Conservation (phyloP, 108 stramenopile genomes). For the Cylindrotheca closterium region DNA sequence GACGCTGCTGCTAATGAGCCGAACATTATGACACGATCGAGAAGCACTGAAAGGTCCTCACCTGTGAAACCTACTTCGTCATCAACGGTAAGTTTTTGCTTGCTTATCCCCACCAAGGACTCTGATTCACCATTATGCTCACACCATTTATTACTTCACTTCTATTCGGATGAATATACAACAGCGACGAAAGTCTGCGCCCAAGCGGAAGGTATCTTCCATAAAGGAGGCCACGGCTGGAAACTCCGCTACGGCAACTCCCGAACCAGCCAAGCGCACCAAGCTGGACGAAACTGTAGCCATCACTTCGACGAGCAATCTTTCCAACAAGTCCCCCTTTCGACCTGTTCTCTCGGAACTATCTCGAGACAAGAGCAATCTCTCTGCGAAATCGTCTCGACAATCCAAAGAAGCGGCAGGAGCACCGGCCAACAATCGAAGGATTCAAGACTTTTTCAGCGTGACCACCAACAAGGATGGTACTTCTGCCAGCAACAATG, state of each 20-base stretch:
- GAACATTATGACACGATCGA: no score
- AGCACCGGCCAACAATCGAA: slow-evolving; percentile 34
- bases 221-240: slow-evolving; percentile 23
- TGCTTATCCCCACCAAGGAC: no score
- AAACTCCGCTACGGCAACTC: not conserved
- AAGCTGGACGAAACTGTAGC: not conserved
- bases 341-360: slow-evolving; percentile 8
- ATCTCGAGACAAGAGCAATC: slow-evolving; percentile 37
- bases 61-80: not conserved
- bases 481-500: slow-evolving; percentile 2
- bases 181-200: slow-evolving; percentile 53
- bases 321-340: not conserved
- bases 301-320: not conserved
- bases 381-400: not conserved
- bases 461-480: slow-evolving; percentile 1
- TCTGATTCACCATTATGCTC: no score
- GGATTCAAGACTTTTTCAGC: slow-evolving; percentile 37
- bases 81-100: not conserved
- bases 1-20: no score
- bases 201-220: slow-evolving; percentile 46
- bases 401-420: not conserved
- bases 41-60: not conserved
- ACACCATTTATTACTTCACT: no score
- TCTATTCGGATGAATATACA: no score
- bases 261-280: slow-evolving; percentile 10